phyloP scores from a whole-genome alignment of 306 rosid genomes.

The Vachellia pachyceras region DNA sequence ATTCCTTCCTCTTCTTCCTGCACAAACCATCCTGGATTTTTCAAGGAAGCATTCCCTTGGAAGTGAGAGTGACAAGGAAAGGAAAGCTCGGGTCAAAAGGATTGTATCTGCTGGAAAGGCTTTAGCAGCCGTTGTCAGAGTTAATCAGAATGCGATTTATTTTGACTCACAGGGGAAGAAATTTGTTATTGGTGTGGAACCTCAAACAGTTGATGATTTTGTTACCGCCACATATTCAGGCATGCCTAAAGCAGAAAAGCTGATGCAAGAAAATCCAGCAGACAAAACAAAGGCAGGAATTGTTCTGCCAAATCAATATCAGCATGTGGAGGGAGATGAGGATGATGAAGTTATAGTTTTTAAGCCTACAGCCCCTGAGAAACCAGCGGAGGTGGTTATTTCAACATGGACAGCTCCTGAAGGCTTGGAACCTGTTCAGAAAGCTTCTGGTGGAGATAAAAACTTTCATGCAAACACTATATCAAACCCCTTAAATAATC shows the following conservation, averaged over 20 bases:
- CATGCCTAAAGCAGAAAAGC: slow-evolving; percentile 44
- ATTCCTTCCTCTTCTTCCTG: slow-evolving; percentile 89
- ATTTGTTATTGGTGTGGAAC: slow-evolving; percentile 69
- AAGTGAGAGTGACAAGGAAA: slow-evolving; percentile 77
- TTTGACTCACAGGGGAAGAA: slow-evolving; percentile 69
- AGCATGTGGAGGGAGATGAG: slow-evolving; percentile 72
- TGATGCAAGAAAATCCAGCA: slow-evolving; percentile 50
- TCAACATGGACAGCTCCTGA: slow-evolving; percentile 51
- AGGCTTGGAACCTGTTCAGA: slow-evolving; percentile 46
- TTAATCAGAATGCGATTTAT: slow-evolving; percentile 64
- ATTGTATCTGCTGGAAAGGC: slow-evolving; percentile 90
- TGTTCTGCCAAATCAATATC: slow-evolving; percentile 49
- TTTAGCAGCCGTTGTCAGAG: slow-evolving; percentile 67
- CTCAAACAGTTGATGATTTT: slow-evolving; percentile 53
- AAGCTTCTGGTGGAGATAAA: slow-evolving; percentile 51
- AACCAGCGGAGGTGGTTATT: slow-evolving; percentile 51
- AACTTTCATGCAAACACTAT: slow-evolving; percentile 41
- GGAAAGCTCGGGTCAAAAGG: slow-evolving; percentile 71
- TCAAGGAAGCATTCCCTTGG: slow-evolving; percentile 80
- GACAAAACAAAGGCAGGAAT: slow-evolving; percentile 48
- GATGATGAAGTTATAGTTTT: slow-evolving; percentile 97
- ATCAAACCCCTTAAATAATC: slow-evolving; percentile 44
- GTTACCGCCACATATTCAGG: slow-evolving; percentile 44
- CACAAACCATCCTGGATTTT: slow-evolving; percentile 89
- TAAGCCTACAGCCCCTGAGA: slow-evolving; percentile 80